phyloP scores from a whole-genome alignment of 169 alveolate genomes.

The Eimeria necatrix region DNA sequence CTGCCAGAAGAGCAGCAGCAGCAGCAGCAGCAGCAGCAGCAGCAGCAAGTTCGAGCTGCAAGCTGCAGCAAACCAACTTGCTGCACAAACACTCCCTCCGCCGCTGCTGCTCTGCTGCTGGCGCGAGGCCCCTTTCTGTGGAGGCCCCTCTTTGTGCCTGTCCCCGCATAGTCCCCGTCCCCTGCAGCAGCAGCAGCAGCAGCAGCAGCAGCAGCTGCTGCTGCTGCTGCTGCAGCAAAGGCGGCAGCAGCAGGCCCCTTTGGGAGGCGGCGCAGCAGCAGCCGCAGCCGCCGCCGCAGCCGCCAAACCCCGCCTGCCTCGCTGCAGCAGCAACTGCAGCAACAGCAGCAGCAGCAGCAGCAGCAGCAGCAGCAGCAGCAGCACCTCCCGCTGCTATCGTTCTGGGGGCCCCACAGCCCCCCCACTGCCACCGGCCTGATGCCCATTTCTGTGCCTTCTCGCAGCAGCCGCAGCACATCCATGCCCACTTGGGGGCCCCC shows the following conservation, averaged over 20 bases:
- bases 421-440: neutral
- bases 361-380: slow-evolving; percentile 30
- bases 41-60: slow-evolving; percentile 14
- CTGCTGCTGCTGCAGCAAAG: too few species aligned
- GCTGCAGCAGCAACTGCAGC: neutral
- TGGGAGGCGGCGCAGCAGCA: neutral
- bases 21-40: slow-evolving; percentile 21
- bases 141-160: slow-evolving; percentile 41
- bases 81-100: neutral
- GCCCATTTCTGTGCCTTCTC: neutral
- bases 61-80: neutral
- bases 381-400: neutral
- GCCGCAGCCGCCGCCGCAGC: neutral
- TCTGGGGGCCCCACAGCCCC: neutral
- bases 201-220: slow-evolving; percentile 3
- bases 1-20: neutral
- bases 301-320: neutral
- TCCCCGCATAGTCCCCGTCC: neutral
- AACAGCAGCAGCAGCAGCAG: neutral
- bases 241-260: too few species aligned
- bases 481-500: neutral
- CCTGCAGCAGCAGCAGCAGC: neutral
- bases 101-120: neutral
- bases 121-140: neutral
- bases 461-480: neutral